Conservation (phyloP, 352 stramenopile genomes). For the Halophytophthora batemanensis region DNA sequence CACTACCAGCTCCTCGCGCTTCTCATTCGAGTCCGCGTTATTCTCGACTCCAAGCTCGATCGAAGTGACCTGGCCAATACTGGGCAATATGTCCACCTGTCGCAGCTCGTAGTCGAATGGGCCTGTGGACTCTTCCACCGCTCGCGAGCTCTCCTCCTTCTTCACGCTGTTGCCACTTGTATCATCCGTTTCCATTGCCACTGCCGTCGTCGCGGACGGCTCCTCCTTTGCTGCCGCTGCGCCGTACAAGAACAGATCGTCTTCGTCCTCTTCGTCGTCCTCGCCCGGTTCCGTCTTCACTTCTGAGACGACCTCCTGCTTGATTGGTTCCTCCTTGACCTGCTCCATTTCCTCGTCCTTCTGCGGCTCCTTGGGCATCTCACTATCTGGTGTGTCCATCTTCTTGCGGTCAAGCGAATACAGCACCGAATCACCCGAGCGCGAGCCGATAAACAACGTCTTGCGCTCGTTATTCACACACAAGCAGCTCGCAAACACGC, state of each 20-base stretch:
- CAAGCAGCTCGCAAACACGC: slow-evolving; percentile 53
- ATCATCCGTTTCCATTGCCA: slow-evolving; percentile 2
- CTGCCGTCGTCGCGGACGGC: neutral
- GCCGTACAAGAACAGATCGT: slow-evolving; percentile 77
- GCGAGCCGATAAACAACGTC: slow-evolving; percentile 79
- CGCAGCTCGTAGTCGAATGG: slow-evolving; percentile 49
- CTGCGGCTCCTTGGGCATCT: slow-evolving; percentile 17
- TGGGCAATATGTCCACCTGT: slow-evolving; percentile 62
- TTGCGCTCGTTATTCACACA: slow-evolving; percentile 57
- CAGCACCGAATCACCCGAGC: slow-evolving; percentile 73
- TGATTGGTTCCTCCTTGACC: slow-evolving; percentile 15
- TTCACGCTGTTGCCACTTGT: slow-evolving; percentile 14
- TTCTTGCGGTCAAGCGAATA: slow-evolving; percentile 54
- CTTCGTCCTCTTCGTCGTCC: slow-evolving; percentile 61
- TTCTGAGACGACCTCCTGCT: slow-evolving; percentile 21
- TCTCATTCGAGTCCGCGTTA: slow-evolving; percentile 73
- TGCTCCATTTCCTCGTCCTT: slow-evolving; percentile 17
- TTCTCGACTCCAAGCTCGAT: slow-evolving; percentile 78
- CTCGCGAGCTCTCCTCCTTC: slow-evolving; percentile 10
- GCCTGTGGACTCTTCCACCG: slow-evolving; percentile 16
- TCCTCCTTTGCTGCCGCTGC: slow-evolving; percentile 32
- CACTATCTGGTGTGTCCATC: slow-evolving; percentile 16
- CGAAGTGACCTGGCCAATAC: slow-evolving; percentile 80
- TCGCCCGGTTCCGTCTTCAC: slow-evolving; percentile 18
- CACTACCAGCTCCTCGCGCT: slow-evolving; percentile 75